These are phyloP conservation scores for Bolboschoenus planiculmis DNA, from an alignment of 176 grass and related monocot genomes.

Conservation along the genomic window DNA sequence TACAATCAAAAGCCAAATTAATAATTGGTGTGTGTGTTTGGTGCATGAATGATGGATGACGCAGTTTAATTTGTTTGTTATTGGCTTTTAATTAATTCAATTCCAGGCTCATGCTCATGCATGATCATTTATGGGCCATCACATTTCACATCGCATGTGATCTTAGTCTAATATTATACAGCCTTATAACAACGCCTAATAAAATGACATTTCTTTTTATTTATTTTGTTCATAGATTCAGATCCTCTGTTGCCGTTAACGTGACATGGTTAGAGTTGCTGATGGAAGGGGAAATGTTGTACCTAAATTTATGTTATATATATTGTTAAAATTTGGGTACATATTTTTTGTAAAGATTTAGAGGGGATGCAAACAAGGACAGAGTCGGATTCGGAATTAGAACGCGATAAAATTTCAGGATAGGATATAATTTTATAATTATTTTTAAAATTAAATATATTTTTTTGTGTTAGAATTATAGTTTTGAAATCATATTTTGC, in stretches of 20 bases:
- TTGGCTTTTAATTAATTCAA: background rate
- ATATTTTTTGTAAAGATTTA: too few species aligned
- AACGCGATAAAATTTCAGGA: too few species aligned
- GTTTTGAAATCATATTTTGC: too few species aligned
- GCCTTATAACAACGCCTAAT: background rate
- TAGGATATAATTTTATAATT: too few species aligned
- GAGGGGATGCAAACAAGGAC: too few species aligned
- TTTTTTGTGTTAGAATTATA: too few species aligned
- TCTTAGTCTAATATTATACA: background rate
- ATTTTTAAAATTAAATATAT: too few species aligned
- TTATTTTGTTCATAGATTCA: background rate
- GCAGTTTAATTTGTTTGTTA: constrained; percentile 9
- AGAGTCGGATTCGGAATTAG: too few species aligned
- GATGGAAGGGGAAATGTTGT: background rate
- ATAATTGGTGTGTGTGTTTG: constrained; percentile 10
- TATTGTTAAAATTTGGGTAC: too few species aligned
- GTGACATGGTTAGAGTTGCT: background rate
- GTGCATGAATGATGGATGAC: background rate
- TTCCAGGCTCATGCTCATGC: background rate
- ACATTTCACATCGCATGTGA: constrained; percentile 4
- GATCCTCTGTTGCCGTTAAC: background rate
- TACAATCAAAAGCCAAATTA: background rate
- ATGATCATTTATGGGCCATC: constrained; percentile 13
- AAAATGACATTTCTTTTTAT: background rate
- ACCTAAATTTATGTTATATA: too few species aligned